Base-by-base conservation (phyloP, 257 asterid genomes). In the Nicotiana tabacum region DNA sequence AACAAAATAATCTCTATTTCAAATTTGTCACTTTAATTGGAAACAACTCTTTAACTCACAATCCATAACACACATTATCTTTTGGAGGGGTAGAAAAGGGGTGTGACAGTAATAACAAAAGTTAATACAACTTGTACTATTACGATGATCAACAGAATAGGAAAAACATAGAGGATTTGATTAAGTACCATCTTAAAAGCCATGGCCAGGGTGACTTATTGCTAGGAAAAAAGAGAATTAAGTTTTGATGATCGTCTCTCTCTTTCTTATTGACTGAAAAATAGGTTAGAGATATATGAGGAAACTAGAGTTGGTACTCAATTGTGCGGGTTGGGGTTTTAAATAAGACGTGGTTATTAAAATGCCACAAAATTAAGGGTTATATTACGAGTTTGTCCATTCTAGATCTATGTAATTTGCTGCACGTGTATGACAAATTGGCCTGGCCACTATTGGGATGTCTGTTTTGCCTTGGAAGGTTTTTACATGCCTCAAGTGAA, bases 121-220 rank as follows among this genome's bases (percentile, higher is more conserved):
- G 21, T 21, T 21, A 21, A 21, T 21, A 21, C 21, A 21, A 21
- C 21, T 21, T 21, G 21, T 21, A 21, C 21, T 21, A 21, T 21
- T 21, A 21, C 21, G 21, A 21, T 21, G 21, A 21, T 21, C 21
- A 21, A 21, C 21, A 21, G 21, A 21, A 21, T 21, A 21, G 21
- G 21, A 0, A 83, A 17, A 53, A 6, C 11, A 53, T 39, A 6
- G 11, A 67, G 27, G 24, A 60, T 12, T 35, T 30, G 12, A 27
- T 51, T 15, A 11, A 70, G 39, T 88, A 93, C 97, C 97, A 94
- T 91, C 21, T 21, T 21, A 21, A 21, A 21, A 21, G 21, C 21
- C 98, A 92, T 94, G 9, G 95, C 93, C 98, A 94, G 92, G 83
- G 82, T 91, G 81, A 82, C 46, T 80, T 55, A 48, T 32, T 66